These are phyloP conservation scores for Rhizoclosmatium globosum DNA, from an alignment of 192 early-diverging fungal genomes.

Conservation along the genomic window DNA sequence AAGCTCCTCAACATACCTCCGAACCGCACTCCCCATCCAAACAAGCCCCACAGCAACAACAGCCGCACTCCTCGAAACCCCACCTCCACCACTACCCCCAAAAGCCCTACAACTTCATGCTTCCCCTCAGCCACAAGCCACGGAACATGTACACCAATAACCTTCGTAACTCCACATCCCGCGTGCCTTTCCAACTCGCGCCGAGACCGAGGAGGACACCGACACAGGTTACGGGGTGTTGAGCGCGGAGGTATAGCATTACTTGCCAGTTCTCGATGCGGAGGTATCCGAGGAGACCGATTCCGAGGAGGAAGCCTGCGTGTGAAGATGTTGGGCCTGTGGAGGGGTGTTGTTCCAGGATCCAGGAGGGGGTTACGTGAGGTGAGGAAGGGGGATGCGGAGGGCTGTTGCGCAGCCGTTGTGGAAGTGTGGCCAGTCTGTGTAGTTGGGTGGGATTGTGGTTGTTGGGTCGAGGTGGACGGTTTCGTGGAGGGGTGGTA, in stretches of 20 bases:
- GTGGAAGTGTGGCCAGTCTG: conserved; percentile 89
- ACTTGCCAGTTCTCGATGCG: conserved; percentile 66
- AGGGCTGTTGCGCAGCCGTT: conserved; percentile 85
- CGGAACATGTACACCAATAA: conserved; percentile 82
- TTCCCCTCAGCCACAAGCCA: conserved; percentile 45
- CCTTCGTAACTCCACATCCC: conserved; percentile 69
- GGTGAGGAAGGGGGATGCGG: conserved; percentile 63
- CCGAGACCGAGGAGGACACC: conserved; percentile 81
- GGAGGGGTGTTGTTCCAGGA: conserved; percentile 71
- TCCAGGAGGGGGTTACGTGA: conserved; percentile 78
- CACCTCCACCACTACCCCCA: conserved; percentile 65
- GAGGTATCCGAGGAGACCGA: conserved; percentile 84
- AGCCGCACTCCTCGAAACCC: conserved; percentile 70
- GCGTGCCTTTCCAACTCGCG: conserved; percentile 73
- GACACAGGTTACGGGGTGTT: conserved; percentile 73
- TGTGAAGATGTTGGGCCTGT: conserved; percentile 61
- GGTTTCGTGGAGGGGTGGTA: conserved; percentile 69
- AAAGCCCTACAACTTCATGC: conserved; percentile 38
- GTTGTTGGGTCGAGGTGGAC: conserved; percentile 58
- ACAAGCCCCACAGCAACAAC: conserved; percentile 82
- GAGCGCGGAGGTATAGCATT: conserved; percentile 70
- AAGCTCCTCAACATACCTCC: conserved; percentile 78
- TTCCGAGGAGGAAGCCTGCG: conserved; percentile 79
- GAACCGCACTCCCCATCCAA: conserved; percentile 71
- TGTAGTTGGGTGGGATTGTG: conserved; percentile 48